Base-by-base conservation (phyloP, 768 basidiomycete genomes). In the Panaeolus papilionaceus region DNA sequence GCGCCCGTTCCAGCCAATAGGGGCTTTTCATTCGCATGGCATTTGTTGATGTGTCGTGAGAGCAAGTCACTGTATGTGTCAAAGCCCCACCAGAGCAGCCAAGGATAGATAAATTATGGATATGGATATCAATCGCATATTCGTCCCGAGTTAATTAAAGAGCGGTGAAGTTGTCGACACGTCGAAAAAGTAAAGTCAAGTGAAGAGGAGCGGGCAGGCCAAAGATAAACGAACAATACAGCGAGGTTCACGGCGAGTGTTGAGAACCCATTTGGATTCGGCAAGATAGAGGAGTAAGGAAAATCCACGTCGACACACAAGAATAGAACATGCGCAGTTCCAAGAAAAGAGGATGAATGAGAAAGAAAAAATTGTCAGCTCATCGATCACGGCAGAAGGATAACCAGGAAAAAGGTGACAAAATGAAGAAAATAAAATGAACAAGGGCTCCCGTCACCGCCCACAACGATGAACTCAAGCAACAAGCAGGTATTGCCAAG, bases 31-130 rank as follows among this genome's bases (percentile, higher is more conserved):
- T 85, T 85, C 3, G 92, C 87, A 75, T 95, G 94, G 72, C 94
- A 95, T 72, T 95, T 95, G 78, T 95, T 94, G 69, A 94, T 84
- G 72, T 95, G 94, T 71, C 94, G 81, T 5, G 94, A 93, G 51
- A 95, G 88, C 3, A 95, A 84, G 81, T 95, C 94, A 75, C 93
- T 94, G 63, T 23, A 63, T 58, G 65, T 63, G 51, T 65, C 45
- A 28, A 62, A 62, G 38, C 63, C 67, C 63, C 23, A 8, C 62
- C 49, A 42, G 63, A 66, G 69, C 63, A 44, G 5, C 42, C 42
- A 33, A 33, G 33, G 33, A 28, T 63, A 64, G 63, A 76, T 77
- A 28, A 54, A 66, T 20, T 26, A 26, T 51, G 26, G 20, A 23
- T 9, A 51, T 23, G 23, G 45, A 18, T 11, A 47, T 18, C 45